Percentiles rank a stretch among this genome's conserved stretches.
Evolutionary conservation across 2,329 filamentous ascomycete genomes (phyloP).

Genomic region (Leptosphaerulina australis): DNA sequence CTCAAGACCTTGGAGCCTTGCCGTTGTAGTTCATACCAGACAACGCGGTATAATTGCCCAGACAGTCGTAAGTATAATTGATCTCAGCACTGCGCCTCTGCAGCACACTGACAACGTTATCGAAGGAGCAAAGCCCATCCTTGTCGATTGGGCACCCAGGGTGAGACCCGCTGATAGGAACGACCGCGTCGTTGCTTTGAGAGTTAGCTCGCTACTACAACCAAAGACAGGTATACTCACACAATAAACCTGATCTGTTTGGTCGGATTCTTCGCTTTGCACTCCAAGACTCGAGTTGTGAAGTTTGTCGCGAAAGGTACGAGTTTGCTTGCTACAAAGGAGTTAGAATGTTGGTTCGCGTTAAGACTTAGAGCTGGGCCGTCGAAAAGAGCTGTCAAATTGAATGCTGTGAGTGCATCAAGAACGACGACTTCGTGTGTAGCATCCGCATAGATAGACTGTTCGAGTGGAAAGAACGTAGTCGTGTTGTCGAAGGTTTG

Average conservation of each 20-base stretch:
- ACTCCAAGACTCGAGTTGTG: conserved; percentile 38
- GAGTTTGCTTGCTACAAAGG: conserved; percentile 36
- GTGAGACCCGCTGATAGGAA: conserved; percentile 34
- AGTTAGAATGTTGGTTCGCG: conserved; percentile 29
- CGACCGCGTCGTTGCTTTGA: conserved; percentile 37
- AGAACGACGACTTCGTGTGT: conserved; percentile 52
- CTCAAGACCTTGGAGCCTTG: conserved; percentile 24
- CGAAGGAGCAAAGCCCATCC: conserved; percentile 38
- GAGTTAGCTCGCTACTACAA: neutral
- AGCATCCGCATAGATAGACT: conserved; percentile 52
- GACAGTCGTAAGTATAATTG: conserved; percentile 39
- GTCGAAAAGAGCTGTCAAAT: conserved; percentile 39
- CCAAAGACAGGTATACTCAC: conserved; percentile 20
- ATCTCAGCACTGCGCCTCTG: conserved; percentile 37
- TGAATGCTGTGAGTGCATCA: conserved; percentile 38
- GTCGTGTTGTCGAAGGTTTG: conserved; percentile 49
- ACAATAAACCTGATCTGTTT: conserved; percentile 42
- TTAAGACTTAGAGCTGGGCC: conserved; percentile 30
- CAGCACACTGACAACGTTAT: conserved; percentile 37
- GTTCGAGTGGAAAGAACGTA: conserved; percentile 53
- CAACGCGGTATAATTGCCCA: conserved; percentile 36
- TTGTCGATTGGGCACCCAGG: conserved; percentile 29
- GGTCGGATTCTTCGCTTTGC: conserved; percentile 24
- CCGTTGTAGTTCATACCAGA: conserved; percentile 39
- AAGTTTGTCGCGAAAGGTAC: conserved; percentile 43